Percentiles rank a stretch among this genome's conserved stretches.
Conservation (phyloP, 345 rosid genomes). For the Salix koriyanagi region DNA sequence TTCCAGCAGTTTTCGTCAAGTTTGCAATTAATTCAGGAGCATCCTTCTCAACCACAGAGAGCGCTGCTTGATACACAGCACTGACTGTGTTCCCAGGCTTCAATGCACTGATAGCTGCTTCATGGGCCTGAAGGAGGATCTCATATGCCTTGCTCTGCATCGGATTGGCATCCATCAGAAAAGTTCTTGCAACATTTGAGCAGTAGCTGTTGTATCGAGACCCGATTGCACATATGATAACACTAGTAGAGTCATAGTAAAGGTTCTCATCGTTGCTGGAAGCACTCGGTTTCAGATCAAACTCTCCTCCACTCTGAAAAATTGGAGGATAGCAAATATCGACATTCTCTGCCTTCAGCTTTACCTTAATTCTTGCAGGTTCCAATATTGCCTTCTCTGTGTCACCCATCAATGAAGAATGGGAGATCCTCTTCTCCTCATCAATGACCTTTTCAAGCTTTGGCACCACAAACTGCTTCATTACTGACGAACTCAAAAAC, state of each 20-base stretch:
- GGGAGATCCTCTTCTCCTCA: constrained; percentile 81
- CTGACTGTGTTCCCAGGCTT: constrained; percentile 65
- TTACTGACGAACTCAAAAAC: constrained; percentile 59
- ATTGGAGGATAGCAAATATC: constrained; percentile 96
- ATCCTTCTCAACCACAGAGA: constrained; percentile 70
- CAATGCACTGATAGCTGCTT: constrained; percentile 70
- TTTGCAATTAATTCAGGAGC: constrained; percentile 68
- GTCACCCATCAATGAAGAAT: constrained; percentile 81
- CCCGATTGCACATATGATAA: constrained; percentile 83
- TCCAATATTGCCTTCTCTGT: constrained; percentile 82
- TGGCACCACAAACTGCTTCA: constrained; percentile 83
- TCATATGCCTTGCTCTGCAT: constrained; percentile 86
- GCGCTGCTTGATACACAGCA: constrained; percentile 72
- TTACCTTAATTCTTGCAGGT: constrained; percentile 74
- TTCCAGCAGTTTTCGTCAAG: constrained; percentile 90
- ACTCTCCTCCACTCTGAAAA: constrained; percentile 88
- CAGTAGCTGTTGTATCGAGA: constrained; percentile 86
- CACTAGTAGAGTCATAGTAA: constrained; percentile 81
- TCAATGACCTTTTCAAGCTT: constrained; percentile 84
- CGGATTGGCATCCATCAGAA: constrained; percentile 76
- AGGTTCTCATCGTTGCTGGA: constrained; percentile 76
- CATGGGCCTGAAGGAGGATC: constrained; percentile 86
- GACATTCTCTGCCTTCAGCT: constrained; percentile 82
- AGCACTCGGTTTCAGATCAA: constrained; percentile 94
- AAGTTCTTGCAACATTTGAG: constrained; percentile 82